Base-by-base conservation (phyloP, 1,284 basidiomycete species). In the Ganoderma sinense region DNA sequence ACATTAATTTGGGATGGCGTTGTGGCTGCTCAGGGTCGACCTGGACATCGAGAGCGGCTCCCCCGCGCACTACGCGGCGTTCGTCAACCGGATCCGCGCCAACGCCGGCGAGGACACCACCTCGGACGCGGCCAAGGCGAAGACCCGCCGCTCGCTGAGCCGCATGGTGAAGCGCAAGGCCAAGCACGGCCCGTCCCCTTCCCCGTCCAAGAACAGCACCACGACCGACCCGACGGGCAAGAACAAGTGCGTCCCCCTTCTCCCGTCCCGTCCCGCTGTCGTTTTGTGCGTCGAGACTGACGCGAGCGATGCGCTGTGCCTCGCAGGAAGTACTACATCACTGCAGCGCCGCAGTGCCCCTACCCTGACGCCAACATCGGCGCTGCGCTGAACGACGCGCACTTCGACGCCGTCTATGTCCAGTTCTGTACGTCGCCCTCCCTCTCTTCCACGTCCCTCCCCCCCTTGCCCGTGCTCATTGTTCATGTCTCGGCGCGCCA, bases 21-120 rank as follows among this genome's bases (percentile, higher is more conserved):
- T 36, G 60, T n/a, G 13, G 48, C 4, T 53, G 23, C 23, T 14
- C 62, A 90, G 89, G 43, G 78, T 91, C 64, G 90, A 91, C 75
- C 81, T 91, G 51, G 90, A 91, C 75, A 89, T 91, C 71, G 90
- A 91, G 80, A 85, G 86, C 53, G 90, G 90, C 2, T 78, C 80
- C 18, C 81, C 83, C 43, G 82, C 82, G 2, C 86, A 88, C 64
- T 88, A 86, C 73, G 80, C 83, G 16, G 84, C 89, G 0, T 91
- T 91, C 71, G 85, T 89, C 40, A 87, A 81, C 39, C 80, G 83
- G 62, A 82, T 91, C 51, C 82, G 87, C 2, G 77, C 82, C 1
- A 83, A 84, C 72, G 80, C 85, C 39, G 73, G 80, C 36, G 59
- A 40, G 10, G 23, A 29, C 39, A 82, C 82, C 39, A 82, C 82